These are phyloP conservation scores for Phlebiopsis gigantea DNA, from an alignment of 768 basidiomycete genomes.

Conservation along the genomic window DNA sequence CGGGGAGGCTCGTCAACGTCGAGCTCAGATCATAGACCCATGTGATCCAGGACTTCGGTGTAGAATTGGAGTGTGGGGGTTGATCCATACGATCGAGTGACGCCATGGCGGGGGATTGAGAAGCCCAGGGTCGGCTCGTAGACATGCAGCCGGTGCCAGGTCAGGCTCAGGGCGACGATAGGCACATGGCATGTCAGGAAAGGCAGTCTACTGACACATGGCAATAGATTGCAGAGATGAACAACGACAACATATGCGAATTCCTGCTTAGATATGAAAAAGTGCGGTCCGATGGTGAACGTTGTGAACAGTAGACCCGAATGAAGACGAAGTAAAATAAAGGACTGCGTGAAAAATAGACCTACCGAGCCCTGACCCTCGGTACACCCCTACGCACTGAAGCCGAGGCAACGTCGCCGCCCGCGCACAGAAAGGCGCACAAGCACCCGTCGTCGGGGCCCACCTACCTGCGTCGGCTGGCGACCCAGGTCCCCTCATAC, in stretches of 20 bases:
- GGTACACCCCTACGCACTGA: background rate
- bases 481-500: constrained; percentile 84
- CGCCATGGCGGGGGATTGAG: background rate
- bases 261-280: too few species aligned
- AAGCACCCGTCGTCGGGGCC: background rate
- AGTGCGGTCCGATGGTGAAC: too few species aligned
- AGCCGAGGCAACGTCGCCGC: background rate
- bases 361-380: background rate
- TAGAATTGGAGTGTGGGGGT: background rate
- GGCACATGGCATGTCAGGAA: too few species aligned
- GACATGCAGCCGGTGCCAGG: background rate
- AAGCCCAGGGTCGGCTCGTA: background rate
- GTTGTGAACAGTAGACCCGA: too few species aligned
- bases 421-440: background rate
- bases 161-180: too few species aligned
- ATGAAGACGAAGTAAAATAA: too few species aligned
- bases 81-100: background rate
- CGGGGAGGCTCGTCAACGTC: too few species aligned
- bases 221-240: too few species aligned
- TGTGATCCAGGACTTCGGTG: background rate
- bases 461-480: constrained; percentile 54
- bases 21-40: background rate
- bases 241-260: too few species aligned
- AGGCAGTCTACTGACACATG: too few species aligned
- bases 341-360: too few species aligned